Conservation (phyloP, 169 alveolate genomes). For the Cryptosporidium felis region DNA sequence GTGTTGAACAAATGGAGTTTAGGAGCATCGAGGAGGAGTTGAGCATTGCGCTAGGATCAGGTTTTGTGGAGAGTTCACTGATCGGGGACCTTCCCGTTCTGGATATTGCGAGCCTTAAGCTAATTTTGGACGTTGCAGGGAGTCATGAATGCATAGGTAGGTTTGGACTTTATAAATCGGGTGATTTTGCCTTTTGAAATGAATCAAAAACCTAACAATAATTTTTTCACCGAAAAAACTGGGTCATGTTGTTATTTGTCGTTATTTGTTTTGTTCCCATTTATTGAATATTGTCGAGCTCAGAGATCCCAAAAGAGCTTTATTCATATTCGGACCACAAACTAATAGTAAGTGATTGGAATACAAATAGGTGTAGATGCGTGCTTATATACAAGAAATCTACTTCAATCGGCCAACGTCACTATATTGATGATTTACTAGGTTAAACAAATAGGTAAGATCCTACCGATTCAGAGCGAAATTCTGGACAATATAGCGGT, state of each 20-base stretch:
- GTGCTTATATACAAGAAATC: too few relatives aligned
- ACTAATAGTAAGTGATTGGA: conserved; percentile 47
- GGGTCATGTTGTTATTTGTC: too few relatives aligned
- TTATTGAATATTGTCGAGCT: too few relatives aligned
- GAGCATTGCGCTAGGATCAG: not conserved
- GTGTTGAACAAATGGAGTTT: conserved; percentile 15
- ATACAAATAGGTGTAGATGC: too few relatives aligned
- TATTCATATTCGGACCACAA: not conserved
- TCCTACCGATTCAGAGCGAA: conserved; percentile 34
- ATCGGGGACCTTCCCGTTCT: not conserved
- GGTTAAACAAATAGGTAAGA: not conserved
- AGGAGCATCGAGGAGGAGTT: not conserved
- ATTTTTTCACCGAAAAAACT: too few relatives aligned
- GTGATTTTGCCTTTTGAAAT: too few relatives aligned
- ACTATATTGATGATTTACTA: too few relatives aligned
- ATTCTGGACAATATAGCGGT: conserved; percentile 38
- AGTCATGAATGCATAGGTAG: conserved; percentile 2
- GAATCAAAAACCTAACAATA: too few relatives aligned
- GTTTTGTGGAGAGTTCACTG: too few relatives aligned
- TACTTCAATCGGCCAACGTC: too few relatives aligned
- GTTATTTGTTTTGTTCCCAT: too few relatives aligned
- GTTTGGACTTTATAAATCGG: too few relatives aligned
- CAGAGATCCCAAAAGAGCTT: conserved; percentile 39
- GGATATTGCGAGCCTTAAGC: not conserved
- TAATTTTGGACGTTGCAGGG: conserved; percentile 51